Percentiles rank a stretch among this genome's conserved stretches.
Evolutionary conservation across 2,329 filamentous ascomycete species (phyloP).

Genomic region (Epichloe sp.): DNA sequence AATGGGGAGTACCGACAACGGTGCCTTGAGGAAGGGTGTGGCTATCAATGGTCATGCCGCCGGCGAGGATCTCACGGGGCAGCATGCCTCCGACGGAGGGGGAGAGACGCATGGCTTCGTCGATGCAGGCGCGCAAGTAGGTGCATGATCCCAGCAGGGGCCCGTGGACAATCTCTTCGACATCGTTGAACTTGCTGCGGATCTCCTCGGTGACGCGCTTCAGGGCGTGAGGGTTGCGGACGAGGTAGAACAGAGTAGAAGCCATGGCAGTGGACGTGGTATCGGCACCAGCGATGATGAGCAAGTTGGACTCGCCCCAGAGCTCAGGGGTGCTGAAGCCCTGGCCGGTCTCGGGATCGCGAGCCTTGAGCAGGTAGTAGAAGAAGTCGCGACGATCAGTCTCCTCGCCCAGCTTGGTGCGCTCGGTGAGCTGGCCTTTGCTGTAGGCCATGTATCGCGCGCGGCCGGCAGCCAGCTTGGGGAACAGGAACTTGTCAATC

Average conservation of each 20-base stretch:
- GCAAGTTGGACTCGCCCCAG: slow-evolving; percentile 57
- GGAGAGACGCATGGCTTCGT: slow-evolving; percentile 51
- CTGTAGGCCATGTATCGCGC: slow-evolving; percentile 61
- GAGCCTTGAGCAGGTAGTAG: slow-evolving; percentile 58
- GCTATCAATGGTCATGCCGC: slow-evolving; percentile 42
- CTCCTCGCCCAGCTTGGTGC: slow-evolving; percentile 51
- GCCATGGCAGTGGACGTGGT: slow-evolving; percentile 59
- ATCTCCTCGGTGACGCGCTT: slow-evolving; percentile 37
- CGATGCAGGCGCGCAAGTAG: slow-evolving; percentile 52
- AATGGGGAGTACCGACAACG: slow-evolving; percentile 52
- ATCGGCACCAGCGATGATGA: slow-evolving; percentile 60
- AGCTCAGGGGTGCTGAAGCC: slow-evolving; percentile 54
- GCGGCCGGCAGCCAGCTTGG: slow-evolving; percentile 50
- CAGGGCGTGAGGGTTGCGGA: slow-evolving; percentile 36
- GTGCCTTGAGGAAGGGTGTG: slow-evolving; percentile 42
- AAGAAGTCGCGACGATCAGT: slow-evolving; percentile 63
- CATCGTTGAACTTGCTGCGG: slow-evolving; percentile 33
- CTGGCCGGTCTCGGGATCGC: slow-evolving; percentile 56
- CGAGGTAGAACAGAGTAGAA: slow-evolving; percentile 49
- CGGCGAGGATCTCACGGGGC: slow-evolving; percentile 44
- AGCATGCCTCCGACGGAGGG: slow-evolving; percentile 47
- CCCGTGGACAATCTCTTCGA: slow-evolving; percentile 43
- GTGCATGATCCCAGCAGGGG: slow-evolving; percentile 33
- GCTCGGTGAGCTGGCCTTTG: slow-evolving; percentile 51
- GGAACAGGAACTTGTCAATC: slow-evolving; percentile 56